Conservation (phyloP, 1,139 yeast genomes). For the Trichomonascaceae sp. region DNA sequence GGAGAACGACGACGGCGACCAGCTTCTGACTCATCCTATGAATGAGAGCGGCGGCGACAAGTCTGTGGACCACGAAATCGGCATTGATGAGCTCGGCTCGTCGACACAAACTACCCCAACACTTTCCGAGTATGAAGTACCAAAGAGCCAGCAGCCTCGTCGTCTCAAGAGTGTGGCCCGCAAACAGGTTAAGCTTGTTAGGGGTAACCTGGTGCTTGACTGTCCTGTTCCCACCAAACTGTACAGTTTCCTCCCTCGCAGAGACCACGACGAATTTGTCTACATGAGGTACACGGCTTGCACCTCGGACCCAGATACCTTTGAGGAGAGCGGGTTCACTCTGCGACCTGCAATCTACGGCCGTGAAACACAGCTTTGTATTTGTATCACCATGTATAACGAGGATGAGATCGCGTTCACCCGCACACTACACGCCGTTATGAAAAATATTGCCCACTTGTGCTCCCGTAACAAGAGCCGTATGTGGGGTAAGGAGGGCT, state of each 20-base stretch:
- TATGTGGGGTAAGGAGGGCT: slow-evolving; percentile 89
- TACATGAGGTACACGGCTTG: slow-evolving; percentile 94
- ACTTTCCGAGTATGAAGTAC: slow-evolving; percentile 22
- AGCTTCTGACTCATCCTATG: background rate
- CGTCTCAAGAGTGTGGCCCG: slow-evolving; percentile 45
- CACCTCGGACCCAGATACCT: slow-evolving; percentile 79
- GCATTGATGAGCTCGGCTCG: background rate
- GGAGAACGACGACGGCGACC: background rate
- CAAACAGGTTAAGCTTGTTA: slow-evolving; percentile 52
- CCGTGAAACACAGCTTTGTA: slow-evolving; percentile 78
- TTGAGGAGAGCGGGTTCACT: slow-evolving; percentile 67
- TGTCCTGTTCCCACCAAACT: slow-evolving; percentile 88
- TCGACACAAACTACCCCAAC: slow-evolving; percentile 17
- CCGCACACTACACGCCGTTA: slow-evolving; percentile 84
- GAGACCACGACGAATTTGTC: slow-evolving; percentile 84
- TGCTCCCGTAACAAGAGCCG: slow-evolving; percentile 68
- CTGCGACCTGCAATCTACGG: slow-evolving; percentile 72
- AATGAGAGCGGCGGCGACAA: background rate
- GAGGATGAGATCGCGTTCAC: slow-evolving; percentile 84
- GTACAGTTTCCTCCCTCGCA: slow-evolving; percentile 60
- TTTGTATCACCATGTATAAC: slow-evolving; percentile 92
- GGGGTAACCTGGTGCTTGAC: slow-evolving; percentile 75
- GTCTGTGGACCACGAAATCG: background rate
- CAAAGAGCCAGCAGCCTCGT: slow-evolving; percentile 41
- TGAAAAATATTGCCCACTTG: slow-evolving; percentile 80